phyloP scores from a whole-genome alignment of 2,329 filamentous ascomycete genomes.

The Talaromyces pinophilus region DNA sequence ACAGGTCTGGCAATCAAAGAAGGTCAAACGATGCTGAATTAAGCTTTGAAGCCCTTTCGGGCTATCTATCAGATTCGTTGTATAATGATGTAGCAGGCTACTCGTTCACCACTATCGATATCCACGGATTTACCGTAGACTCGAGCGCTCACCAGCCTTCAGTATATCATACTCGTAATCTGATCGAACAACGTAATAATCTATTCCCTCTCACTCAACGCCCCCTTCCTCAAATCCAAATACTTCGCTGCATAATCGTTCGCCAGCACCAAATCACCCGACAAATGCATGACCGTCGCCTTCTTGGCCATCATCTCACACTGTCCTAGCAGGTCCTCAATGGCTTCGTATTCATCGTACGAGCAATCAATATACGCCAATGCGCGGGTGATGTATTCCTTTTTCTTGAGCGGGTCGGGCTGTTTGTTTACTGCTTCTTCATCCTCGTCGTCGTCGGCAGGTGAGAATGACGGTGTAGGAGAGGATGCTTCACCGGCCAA shows the following conservation, averaged over 20 bases:
- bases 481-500: conserved; percentile 57
- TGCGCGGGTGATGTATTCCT: conserved; percentile 61
- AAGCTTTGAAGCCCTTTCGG: neutral
- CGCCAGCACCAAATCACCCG: conserved; percentile 64
- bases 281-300: conserved; percentile 70
- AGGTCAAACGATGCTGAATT: neutral
- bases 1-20: neutral
- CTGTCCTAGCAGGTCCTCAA: conserved; percentile 69
- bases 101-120: neutral
- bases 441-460: neutral
- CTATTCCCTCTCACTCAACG: conserved; percentile 25
- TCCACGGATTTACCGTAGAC: neutral
- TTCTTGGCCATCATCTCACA: conserved; percentile 82
- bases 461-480: neutral
- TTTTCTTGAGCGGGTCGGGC: conserved; percentile 46
- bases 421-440: conserved; percentile 30
- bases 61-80: neutral
- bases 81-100: neutral
- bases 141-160: neutral
- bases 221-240: conserved; percentile 57
- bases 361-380: conserved; percentile 63
- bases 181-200: too few species aligned
- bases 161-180: too few species aligned
- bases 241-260: conserved; percentile 69
- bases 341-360: conserved; percentile 63